A percentile compares a stretch with the other conserved stretches of the same genome.
phyloP scores from a whole-genome alignment of 345 rosid genomes.

The Eucalyptus curtisii region DNA sequence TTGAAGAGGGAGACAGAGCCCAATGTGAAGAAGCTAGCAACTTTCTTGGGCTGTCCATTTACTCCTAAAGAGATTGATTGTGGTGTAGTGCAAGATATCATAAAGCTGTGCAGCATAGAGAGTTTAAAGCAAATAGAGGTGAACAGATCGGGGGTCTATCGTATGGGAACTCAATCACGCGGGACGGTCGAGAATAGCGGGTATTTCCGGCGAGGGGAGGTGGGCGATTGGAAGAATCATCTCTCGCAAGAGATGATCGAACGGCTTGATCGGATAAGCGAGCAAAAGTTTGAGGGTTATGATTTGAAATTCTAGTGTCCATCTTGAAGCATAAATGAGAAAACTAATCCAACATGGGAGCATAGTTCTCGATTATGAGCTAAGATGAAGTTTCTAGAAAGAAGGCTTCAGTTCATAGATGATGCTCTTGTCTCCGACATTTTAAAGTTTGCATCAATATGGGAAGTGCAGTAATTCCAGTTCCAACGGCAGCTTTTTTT shows the following conservation, averaged over 20 bases:
- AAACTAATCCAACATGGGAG: not conserved
- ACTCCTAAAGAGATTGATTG: not conserved
- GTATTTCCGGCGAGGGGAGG: constrained; percentile 6
- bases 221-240: constrained; percentile 7
- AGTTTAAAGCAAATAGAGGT: constrained; percentile 6
- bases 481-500: too few relatives aligned
- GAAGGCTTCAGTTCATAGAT: too few relatives aligned
- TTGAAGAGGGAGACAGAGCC: not conserved
- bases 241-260: constrained; percentile 5
- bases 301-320: not conserved
- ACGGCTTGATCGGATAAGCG: constrained; percentile 1
- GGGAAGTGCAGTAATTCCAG: too few relatives aligned
- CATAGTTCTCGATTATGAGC: not conserved
- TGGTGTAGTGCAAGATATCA: not conserved
- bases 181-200: not conserved
- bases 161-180: not conserved
- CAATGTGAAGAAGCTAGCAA: constrained; percentile 1
- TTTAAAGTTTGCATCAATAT: too few relatives aligned
- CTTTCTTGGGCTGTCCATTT: constrained; percentile 9
- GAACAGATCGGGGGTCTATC: constrained; percentile 1
- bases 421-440: too few relatives aligned
- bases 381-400: not conserved
- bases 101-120: constrained; percentile 8
- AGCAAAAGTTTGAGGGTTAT: constrained; percentile 1
- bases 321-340: not conserved